Evolutionary conservation across 345 rosid genomes (phyloP), one percentile per base, ranked within the genome.

Genomic region (Pugionium dolabratum): DNA sequence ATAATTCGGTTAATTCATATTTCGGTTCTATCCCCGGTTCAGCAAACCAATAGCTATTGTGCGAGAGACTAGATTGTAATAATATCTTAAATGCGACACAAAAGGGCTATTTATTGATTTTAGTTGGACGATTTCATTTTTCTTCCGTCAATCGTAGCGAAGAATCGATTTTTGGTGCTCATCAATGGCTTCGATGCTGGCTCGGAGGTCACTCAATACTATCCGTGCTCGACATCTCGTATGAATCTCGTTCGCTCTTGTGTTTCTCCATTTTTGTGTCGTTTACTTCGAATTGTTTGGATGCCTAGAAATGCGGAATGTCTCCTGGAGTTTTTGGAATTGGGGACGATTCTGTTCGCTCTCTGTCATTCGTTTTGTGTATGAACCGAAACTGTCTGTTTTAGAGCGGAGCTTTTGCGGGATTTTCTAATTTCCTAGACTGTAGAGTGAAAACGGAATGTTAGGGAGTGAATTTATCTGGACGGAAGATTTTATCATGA

Each of bases 201-300:
- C 91, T 81, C 97, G 97, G 75, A 87, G 82, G 79, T 87, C 95
- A 41, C 80, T 89, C 66, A 72, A 74, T 27, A 80, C 82, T 57
- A 79, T 87, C 56, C 83, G 86, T 18, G 82, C 86, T 75, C 85
- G 95, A 48, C 88, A 83, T 53, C 79, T 82, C 57, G 89, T 86
- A 59, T 76, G 86, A 31, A 33, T 66, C 72, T 66, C 35, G 0
- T 6, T 35, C 35, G 29, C 65, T 59, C 64, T 42, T 42, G 26
- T 40, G 36, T 31, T 28, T 39, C 7, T 62, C 43, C 34, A 11
- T 42, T 70, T 54, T 18, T 7, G 31, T 29, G 46, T 66, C 37
- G 59, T 50, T 42, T 40, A 33, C 3, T 40, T 51, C 0, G 18
- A 4, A 2, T 27, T 52, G 47, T 45, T 26, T 45, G 9, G 18